phyloP scores from a whole-genome alignment of 164 flowering plant genomes.

The Paratinospora sagittata region DNA sequence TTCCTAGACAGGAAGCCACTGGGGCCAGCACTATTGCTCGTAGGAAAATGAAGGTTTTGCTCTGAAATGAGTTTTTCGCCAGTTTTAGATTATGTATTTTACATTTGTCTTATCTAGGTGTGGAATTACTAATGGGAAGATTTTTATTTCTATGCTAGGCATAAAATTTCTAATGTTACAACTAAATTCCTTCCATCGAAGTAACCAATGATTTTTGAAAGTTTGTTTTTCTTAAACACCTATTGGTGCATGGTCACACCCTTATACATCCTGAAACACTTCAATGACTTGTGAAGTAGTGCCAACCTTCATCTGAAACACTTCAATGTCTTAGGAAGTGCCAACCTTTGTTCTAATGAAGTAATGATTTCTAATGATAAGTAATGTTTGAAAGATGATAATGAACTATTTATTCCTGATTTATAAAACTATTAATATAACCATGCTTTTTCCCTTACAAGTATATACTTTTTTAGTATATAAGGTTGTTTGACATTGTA shows the following conservation, averaged over 20 bases:
- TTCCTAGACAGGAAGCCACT: conserved; percentile 25
- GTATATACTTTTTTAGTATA: neutral
- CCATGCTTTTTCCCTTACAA: neutral
- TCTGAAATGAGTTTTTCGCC: neutral
- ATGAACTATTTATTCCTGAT: neutral
- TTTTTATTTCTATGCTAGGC: neutral
- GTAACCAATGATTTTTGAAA: neutral
- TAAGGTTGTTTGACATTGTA: too few relatives aligned
- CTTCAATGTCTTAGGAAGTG: too few relatives aligned
- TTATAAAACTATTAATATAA: neutral
- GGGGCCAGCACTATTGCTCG: conserved; percentile 22
- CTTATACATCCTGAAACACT: neutral
- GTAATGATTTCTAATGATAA: neutral
- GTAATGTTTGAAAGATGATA: neutral
- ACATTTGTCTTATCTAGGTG: neutral
- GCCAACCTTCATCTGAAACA: too few relatives aligned
- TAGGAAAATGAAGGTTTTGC: conserved; percentile 47
- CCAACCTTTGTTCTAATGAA: neutral
- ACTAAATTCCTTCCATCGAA: neutral
- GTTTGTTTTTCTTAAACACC: neutral
- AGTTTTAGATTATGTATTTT: neutral
- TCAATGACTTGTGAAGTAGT: neutral
- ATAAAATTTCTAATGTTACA: neutral
- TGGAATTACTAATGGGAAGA: neutral
- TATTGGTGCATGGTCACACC: neutral